Evolutionary conservation across 805 yeast genomes (phyloP).

Genomic region (Metschnikowia arizonensis): DNA sequence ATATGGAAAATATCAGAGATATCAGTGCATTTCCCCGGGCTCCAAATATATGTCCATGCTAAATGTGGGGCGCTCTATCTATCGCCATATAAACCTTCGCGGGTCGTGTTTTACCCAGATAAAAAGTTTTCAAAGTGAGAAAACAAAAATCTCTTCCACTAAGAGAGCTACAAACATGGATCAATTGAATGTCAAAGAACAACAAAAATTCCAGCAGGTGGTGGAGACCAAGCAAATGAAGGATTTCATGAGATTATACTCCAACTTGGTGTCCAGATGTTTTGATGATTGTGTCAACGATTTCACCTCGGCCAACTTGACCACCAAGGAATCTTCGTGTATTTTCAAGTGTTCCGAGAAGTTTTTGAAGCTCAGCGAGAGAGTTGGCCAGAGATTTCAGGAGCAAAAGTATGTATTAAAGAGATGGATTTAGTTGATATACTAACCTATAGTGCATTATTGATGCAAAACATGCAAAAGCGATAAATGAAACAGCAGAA

Average conservation of each 20-base stretch:
- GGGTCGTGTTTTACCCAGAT: conserved; percentile 13
- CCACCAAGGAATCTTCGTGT: conserved; percentile 82
- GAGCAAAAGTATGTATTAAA: conserved; percentile 68
- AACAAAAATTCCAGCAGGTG: conserved; percentile 90
- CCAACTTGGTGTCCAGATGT: conserved; percentile 93
- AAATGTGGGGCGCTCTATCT: too few relatives aligned
- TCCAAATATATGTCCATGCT: conserved; percentile 39
- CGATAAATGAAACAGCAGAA: too few relatives aligned
- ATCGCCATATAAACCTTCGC: too few relatives aligned
- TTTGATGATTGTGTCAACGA: conserved; percentile 97
- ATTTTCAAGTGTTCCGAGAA: conserved; percentile 92
- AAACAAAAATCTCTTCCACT: conserved; percentile 4
- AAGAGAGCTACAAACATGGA: conserved; percentile 64
- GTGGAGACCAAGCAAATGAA: conserved; percentile 98
- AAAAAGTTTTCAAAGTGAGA: conserved; percentile 16
- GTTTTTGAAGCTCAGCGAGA: conserved; percentile 95
- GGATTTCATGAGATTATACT: conserved; percentile 96
- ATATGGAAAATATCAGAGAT: conserved; percentile 77
- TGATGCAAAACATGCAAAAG: conserved; percentile 62
- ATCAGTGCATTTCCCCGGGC: conserved; percentile 84
- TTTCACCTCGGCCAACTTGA: conserved; percentile 86
- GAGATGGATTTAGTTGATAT: conserved; percentile 18
- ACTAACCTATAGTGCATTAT: conserved; percentile 47
- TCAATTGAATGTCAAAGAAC: conserved; percentile 90
- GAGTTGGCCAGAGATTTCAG: conserved; percentile 98